These are phyloP conservation scores for Tulasnella calospora DNA, from an alignment of 768 basidiomycete genomes.

Conservation along the genomic window DNA sequence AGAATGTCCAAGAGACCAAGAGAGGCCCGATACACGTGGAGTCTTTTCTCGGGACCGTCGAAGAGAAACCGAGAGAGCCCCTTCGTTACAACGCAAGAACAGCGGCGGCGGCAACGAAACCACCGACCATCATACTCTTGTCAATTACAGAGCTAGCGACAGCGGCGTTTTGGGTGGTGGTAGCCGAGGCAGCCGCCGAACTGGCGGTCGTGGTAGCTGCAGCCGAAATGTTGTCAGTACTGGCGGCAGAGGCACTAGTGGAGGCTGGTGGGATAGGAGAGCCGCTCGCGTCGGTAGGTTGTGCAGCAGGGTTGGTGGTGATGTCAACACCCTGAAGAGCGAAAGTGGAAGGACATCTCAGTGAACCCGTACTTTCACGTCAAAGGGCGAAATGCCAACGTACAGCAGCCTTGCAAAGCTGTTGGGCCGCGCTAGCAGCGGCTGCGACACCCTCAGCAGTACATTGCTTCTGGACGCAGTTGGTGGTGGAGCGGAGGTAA, in stretches of 20 bases:
- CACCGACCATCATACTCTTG: neutral
- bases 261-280: conserved; percentile 20
- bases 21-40: no score
- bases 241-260: conserved; percentile 3
- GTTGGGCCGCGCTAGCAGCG: neutral
- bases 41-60: no score
- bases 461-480: conserved; percentile 7
- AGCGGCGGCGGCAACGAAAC: neutral
- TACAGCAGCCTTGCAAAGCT: conserved; percentile 20
- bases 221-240: no score
- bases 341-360: neutral
- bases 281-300: conserved; percentile 22
- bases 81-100: neutral
- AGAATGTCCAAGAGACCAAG: no score
- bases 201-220: neutral
- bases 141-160: neutral
- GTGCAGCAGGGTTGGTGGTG: conserved; percentile 6
- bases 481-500: neutral
- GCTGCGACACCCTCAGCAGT: neutral
- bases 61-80: neutral
- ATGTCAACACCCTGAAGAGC: conserved; percentile 13
- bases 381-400: neutral
- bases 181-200: neutral
- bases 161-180: neutral
- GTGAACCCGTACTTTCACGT: neutral